phyloP scores from a whole-genome alignment of 2,329 filamentous ascomycete genomes.

The Sporothrix luriei region DNA sequence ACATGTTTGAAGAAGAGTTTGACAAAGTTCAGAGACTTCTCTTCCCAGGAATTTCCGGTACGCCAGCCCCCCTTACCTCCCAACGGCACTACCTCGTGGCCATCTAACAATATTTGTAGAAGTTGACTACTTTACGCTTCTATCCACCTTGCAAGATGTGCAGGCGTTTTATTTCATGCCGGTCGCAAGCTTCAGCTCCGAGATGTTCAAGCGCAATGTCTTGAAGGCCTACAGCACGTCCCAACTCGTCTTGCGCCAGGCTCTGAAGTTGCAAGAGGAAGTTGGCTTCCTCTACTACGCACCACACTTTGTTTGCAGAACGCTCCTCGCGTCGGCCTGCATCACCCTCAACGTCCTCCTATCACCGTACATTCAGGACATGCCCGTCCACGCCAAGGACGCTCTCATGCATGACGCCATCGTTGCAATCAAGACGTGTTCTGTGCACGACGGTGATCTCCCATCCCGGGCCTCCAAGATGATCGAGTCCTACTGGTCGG shows the following conservation, averaged over 20 bases:
- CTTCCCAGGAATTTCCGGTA: constrained; percentile 53
- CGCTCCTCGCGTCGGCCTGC: constrained; percentile 51
- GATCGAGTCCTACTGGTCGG: constrained; percentile 54
- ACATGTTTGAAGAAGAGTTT: constrained; percentile 57
- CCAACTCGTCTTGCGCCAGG: constrained; percentile 49
- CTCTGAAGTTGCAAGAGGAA: constrained; percentile 49
- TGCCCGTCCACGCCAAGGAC: constrained; percentile 39
- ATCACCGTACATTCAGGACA: constrained; percentile 48
- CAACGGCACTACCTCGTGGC: neutral
- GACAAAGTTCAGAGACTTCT: constrained; percentile 52
- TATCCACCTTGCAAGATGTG: constrained; percentile 56
- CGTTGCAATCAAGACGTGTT: constrained; percentile 47
- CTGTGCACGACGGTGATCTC: constrained; percentile 54
- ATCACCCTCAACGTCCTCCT: constrained; percentile 52
- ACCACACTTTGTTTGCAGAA: constrained; percentile 55
- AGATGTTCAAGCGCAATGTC: constrained; percentile 50
- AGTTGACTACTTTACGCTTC: constrained; percentile 52
- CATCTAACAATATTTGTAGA: constrained; percentile 43
- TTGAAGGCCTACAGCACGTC: constrained; percentile 54
- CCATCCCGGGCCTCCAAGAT: constrained; percentile 51
- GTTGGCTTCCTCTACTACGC: constrained; percentile 50
- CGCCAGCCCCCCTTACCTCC: constrained; percentile 20
- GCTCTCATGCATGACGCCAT: constrained; percentile 43
- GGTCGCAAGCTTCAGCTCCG: constrained; percentile 45
- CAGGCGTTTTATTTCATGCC: constrained; percentile 58